Base-by-base conservation (phyloP, 495 filamentous ascomycete genomes). In the Ascobolus immersus region DNA sequence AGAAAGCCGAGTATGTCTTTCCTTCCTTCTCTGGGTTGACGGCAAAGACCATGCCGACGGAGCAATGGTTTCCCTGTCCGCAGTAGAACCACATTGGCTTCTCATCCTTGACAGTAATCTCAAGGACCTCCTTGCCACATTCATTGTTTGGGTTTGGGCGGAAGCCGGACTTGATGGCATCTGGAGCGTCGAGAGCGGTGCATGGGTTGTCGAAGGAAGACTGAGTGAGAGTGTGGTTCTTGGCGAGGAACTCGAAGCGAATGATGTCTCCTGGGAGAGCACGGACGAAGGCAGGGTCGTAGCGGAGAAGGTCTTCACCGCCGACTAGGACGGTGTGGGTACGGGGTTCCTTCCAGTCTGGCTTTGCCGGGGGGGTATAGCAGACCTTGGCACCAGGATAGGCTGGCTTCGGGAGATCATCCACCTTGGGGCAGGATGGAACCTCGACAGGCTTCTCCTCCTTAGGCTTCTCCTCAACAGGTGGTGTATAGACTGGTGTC, bases 191-290 rank as follows among this genome's bases (percentile, higher is more conserved):
- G 11, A 27, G 25, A 19, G 42, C 36, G 9, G 57, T 56, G 53
- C 72, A 77, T 14, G 72, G 72, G 4, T 52, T 52, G 29, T 55
- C 59, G 42, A 77, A 78, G 6, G 62, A 60, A 17, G 70, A 73
- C 50, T 78, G 71, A 3, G 70, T 74, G 25, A 59, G 64, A 4
- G 70, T 73, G 57, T 77, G 72, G 55, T 75, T 76, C 32, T 51
- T 48, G 36, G 60, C 58, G 48, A 62, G 53, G 60, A 77, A 74
- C 35, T 56, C 59, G 61, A 78, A 78, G 40, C 64, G 44, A 47
- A 78, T 61, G 39, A 60, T 65, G 47, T 77, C 71, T 38, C 73
- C 73, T 6, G 64, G 40, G 8, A 50, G 44, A 17, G 70, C 68
- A 17, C 34, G 40, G 45, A 76, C 51, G 19, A 55, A 40, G 17